phyloP scores from a whole-genome alignment of 805 yeast genomes.

The Clavispora carvajalis region DNA sequence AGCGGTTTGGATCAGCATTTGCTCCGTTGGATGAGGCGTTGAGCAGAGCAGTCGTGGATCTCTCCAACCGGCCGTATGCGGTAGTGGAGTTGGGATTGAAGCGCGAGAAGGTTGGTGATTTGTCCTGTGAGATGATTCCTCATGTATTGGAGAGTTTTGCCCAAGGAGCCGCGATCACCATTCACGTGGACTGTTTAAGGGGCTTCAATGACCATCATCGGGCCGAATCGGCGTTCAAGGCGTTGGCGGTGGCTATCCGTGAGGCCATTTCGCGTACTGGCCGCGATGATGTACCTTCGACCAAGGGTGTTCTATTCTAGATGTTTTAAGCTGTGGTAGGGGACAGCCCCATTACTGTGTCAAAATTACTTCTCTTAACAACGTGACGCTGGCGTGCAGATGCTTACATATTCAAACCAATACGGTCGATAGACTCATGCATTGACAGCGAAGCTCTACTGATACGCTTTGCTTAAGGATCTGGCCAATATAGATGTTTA shows the following conservation, averaged over 20 bases:
- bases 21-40: slow-evolving; percentile 97
- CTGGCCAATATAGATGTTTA: too few relatives aligned
- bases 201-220: slow-evolving; percentile 96
- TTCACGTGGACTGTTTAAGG: slow-evolving; percentile 91
- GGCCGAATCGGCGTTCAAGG: slow-evolving; percentile 94
- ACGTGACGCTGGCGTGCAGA: too few relatives aligned
- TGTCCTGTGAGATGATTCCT: slow-evolving; percentile 96
- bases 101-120: slow-evolving; percentile 89
- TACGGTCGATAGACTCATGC: too few relatives aligned
- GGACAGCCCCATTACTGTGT: too few relatives aligned
- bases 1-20: slow-evolving; percentile 87
- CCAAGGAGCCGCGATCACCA: slow-evolving; percentile 80
- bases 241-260: slow-evolving; percentile 85
- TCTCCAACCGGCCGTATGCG: slow-evolving; percentile 89
- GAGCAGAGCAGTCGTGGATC: slow-evolving; percentile 91
- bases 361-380: too few relatives aligned
- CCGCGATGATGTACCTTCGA: slow-evolving; percentile 86
- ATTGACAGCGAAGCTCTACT: too few relatives aligned
- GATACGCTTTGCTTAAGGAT: too few relatives aligned
- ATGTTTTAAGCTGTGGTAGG: too few relatives aligned
- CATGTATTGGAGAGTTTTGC: slow-evolving; percentile 94
- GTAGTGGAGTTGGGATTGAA: slow-evolving; percentile 84
- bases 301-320: slow-evolving; percentile 89
- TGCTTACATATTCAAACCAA: too few relatives aligned
- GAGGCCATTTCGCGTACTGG: slow-evolving; percentile 85